phyloP scores from a whole-genome alignment of 306 rosid species.

The Begonia loranthoides region DNA sequence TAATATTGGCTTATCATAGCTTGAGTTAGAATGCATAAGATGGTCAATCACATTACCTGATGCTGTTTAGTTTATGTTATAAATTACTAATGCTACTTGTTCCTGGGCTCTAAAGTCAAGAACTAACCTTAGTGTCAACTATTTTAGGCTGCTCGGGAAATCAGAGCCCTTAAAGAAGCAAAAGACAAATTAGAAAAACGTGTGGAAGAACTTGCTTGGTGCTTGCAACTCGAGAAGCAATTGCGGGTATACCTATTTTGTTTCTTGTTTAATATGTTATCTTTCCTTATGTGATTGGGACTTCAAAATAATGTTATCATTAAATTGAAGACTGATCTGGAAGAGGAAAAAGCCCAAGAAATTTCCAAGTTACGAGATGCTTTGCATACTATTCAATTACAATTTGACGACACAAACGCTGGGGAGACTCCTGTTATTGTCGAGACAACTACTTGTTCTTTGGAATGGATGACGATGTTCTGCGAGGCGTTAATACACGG shows the following conservation, averaged over 20 bases:
- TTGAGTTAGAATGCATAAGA: conserved; percentile 86
- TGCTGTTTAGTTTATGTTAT: conserved; percentile 16
- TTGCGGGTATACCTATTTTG: conserved; percentile 36
- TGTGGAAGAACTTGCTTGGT: conserved; percentile 99
- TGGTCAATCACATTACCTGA: conserved; percentile 34
- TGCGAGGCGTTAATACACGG: no score
- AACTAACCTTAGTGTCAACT: conserved; percentile 16
- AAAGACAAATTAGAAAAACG: conserved; percentile 98
- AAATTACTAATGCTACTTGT: conserved; percentile 5
- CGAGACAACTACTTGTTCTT: conserved; percentile 8
- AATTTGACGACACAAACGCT: conserved; percentile 87
- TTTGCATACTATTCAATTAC: conserved; percentile 68
- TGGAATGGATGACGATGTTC: not conserved
- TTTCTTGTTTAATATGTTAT: conserved; percentile 11
- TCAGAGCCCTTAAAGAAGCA: conserved; percentile 97
- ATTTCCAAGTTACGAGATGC: conserved; percentile 58
- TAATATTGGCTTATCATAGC: not conserved
- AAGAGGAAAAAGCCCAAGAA: conserved; percentile 92
- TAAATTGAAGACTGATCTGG: conserved; percentile 76
- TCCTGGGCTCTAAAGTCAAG: conserved; percentile 8
- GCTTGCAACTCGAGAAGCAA: conserved; percentile 95
- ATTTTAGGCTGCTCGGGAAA: conserved; percentile 92
- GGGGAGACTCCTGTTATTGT: no score
- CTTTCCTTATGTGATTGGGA: conserved; percentile 12
- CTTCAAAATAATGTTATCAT: conserved; percentile 5